These are phyloP conservation scores for Thelonectria olida DNA, from an alignment of 2,329 filamentous ascomycete species.

Conservation along the genomic window DNA sequence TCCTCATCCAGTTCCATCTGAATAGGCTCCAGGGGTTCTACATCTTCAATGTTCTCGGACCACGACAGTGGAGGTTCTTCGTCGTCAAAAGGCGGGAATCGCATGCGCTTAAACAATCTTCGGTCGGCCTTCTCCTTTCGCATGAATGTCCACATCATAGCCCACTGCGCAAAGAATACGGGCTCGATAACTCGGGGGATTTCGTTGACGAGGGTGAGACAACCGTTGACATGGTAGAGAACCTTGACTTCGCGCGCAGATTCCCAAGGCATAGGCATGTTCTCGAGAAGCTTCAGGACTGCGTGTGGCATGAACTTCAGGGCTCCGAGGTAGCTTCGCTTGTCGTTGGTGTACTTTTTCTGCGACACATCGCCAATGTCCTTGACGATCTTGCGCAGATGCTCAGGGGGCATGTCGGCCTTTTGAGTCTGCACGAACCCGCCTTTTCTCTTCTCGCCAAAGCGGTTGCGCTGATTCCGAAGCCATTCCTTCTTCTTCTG, in stretches of 20 bases:
- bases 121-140: conserved; percentile 96
- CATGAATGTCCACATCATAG: conserved; percentile 99
- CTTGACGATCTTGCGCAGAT: conserved; percentile 96
- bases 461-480: conserved; percentile 87
- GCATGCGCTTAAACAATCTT: conserved; percentile 97
- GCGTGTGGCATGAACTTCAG: conserved; percentile 99
- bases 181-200: conserved; percentile 96
- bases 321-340: conserved; percentile 95
- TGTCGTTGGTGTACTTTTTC: conserved; percentile 99
- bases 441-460: conserved; percentile 95
- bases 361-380: conserved; percentile 99
- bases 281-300: conserved; percentile 95
- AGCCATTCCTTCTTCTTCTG: conserved; percentile 99
- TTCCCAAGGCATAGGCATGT: conserved; percentile 99
- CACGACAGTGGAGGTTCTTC: conserved; percentile 97
- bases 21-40: conserved; percentile 95
- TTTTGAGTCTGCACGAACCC: conserved; percentile 99
- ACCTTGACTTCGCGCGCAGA: conserved; percentile 96
- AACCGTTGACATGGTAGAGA: conserved; percentile 97
- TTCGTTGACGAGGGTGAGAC: conserved; percentile 96
- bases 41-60: conserved; percentile 99
- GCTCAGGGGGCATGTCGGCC: conserved; percentile 97
- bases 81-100: conserved; percentile 98
- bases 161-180: conserved; percentile 98
- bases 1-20: conserved; percentile 97